Percentiles rank a stretch among this genome's conserved stretches.
These are phyloP conservation scores for Dianthus caryophyllus DNA, from an alignment of 148 eudicot species.

Conservation along the genomic window DNA sequence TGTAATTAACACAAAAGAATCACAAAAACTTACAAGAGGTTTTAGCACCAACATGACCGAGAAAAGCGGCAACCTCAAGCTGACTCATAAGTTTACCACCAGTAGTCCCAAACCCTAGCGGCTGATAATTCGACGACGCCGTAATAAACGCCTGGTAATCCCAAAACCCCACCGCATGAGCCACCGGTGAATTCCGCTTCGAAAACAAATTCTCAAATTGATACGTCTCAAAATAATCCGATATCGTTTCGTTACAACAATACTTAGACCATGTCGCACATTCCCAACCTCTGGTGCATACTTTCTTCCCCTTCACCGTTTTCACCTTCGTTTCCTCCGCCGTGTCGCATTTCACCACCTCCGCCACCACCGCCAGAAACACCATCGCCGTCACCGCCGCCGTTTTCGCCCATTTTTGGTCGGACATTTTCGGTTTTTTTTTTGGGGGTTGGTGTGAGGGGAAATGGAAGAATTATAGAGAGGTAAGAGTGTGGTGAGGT, in stretches of 20 bases:
- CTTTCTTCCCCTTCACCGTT: conserved; percentile 57
- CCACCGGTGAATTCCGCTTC: conserved; percentile 68
- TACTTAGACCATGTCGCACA: conserved; percentile 50
- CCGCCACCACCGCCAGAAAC: conserved; percentile 10
- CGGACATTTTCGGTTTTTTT: background rate
- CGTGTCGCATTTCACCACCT: conserved; percentile 22
- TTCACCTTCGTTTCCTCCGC: conserved; percentile 37
- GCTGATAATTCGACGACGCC: conserved; percentile 59
- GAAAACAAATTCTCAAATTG: conserved; percentile 82
- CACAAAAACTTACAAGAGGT: conserved; percentile 53
- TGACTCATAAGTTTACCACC: conserved; percentile 54
- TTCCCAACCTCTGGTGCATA: conserved; percentile 78
- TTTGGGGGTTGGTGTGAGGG: background rate
- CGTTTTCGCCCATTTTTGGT: conserved; percentile 13
- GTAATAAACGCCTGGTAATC: conserved; percentile 65
- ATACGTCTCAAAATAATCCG: conserved; percentile 64
- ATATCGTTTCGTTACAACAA: conserved; percentile 79
- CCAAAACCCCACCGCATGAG: conserved; percentile 91
- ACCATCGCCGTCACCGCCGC: background rate
- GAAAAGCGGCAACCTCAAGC: conserved; percentile 81
- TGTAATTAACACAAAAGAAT: no score
- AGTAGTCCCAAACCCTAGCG: conserved; percentile 77
- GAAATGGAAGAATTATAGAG: background rate
- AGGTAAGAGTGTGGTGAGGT: background rate
- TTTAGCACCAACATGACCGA: conserved; percentile 84